Conservation (phyloP, 169 alveolate species). For the Pseudocohnilembus persalinus region DNA sequence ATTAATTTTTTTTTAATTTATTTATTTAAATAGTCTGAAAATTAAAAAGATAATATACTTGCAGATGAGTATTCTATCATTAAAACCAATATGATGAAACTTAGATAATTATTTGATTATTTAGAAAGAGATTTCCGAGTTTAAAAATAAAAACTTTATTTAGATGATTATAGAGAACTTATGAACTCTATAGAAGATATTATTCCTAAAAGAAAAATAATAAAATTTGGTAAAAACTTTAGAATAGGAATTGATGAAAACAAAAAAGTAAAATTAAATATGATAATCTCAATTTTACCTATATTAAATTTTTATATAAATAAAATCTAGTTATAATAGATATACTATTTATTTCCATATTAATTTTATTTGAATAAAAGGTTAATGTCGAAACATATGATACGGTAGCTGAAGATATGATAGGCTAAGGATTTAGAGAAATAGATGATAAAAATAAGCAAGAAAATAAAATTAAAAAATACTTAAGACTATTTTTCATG, state of each 20-base stretch:
- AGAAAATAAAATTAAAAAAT: not conserved
- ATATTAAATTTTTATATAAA: too few relatives aligned
- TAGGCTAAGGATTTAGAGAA: slow-evolving; percentile 17
- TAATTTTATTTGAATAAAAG: too few relatives aligned
- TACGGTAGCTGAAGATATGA: slow-evolving; percentile 12
- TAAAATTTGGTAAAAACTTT: slow-evolving; percentile 32
- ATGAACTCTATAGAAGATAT: slow-evolving; percentile 32
- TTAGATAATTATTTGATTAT: slow-evolving; percentile 26
- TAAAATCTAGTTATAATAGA: too few relatives aligned
- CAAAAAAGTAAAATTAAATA: too few relatives aligned
- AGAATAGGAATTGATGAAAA: slow-evolving; percentile 23
- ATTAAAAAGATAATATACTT: slow-evolving; percentile 11
- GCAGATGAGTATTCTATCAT: slow-evolving; percentile 35
- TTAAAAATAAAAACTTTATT: slow-evolving; percentile 15
- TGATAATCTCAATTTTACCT: too few relatives aligned
- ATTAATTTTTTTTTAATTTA: too few relatives aligned
- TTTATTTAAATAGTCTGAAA: not conserved
- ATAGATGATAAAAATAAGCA: slow-evolving; percentile 18
- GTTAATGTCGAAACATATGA: slow-evolving; percentile 16
- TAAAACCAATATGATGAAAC: slow-evolving; percentile 16
- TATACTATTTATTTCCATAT: too few relatives aligned
- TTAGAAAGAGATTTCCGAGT: slow-evolving; percentile 46
- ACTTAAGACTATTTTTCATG: slow-evolving; percentile 8
- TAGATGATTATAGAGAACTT: slow-evolving; percentile 37
- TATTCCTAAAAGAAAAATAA: slow-evolving; percentile 36